These are phyloP conservation scores for Artemisia annua DNA, from an alignment of 129 eudicot species.

Conservation along the genomic window DNA sequence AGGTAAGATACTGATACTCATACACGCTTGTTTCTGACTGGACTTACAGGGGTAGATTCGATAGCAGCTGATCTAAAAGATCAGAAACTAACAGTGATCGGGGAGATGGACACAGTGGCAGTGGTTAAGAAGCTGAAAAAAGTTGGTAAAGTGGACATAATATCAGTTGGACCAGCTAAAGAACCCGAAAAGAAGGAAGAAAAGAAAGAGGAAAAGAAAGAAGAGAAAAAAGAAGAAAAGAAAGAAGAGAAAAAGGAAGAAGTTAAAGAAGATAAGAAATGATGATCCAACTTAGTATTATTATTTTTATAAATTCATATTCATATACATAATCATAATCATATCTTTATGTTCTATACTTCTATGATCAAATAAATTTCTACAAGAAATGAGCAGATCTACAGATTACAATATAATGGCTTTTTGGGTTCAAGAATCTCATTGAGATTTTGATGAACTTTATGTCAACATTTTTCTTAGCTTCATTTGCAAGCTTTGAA, in stretches of 20 bases:
- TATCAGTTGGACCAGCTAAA: constrained; percentile 96
- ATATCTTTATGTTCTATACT: not conserved
- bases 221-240: constrained; percentile 39
- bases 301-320: not conserved
- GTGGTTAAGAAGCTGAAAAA: constrained; percentile 84
- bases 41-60: constrained; percentile 69
- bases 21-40: too few relatives aligned
- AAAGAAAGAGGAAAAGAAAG: constrained; percentile 59
- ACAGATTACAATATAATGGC: not conserved
- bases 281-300: not conserved
- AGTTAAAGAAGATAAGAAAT: constrained; percentile 16
- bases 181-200: constrained; percentile 82
- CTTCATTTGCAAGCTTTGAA: constrained; percentile 39
- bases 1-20: too few relatives aligned
- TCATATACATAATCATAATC: not conserved
- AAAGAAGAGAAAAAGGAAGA: constrained; percentile 20
- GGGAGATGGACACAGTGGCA: constrained; percentile 92
- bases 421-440: constrained; percentile 17
- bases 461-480: constrained; percentile 21
- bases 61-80: constrained; percentile 79
- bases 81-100: constrained; percentile 90
- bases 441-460: constrained; percentile 12
- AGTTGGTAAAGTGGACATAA: constrained; percentile 77
- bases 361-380: not conserved
- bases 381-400: constrained; percentile 1